phyloP scores from a whole-genome alignment of 257 asterid species.

The Agastache rugosa region DNA sequence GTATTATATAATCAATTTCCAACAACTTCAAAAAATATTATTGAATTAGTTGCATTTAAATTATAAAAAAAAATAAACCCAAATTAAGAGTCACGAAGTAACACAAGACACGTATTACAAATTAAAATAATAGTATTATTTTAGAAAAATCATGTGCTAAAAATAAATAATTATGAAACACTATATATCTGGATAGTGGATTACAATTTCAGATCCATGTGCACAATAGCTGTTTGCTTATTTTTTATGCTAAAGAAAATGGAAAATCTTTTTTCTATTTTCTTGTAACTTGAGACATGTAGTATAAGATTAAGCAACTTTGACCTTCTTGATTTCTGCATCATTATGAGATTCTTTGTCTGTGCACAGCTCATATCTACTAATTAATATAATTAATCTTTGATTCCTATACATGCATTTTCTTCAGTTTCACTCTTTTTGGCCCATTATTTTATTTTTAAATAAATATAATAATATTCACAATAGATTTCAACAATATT shows the following conservation, averaged over 20 bases:
- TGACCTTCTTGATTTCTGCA: conserved; percentile 33
- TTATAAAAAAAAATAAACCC: too few species aligned
- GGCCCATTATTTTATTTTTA: neutral
- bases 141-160: neutral
- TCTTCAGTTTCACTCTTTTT: neutral
- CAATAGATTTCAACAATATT: neutral
- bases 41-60: too few species aligned
- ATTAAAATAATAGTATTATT: neutral
- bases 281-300: conserved; percentile 30
- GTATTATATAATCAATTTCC: too few species aligned
- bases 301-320: neutral
- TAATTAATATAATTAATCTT: neutral
- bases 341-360: conserved; percentile 26
- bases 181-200: neutral
- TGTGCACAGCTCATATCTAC: conserved; percentile 28
- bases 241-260: neutral
- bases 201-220: conserved; percentile 16
- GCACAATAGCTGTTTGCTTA: conserved; percentile 25
- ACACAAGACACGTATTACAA: too few species aligned
- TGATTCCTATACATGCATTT: conserved; percentile 11
- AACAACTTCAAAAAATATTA: too few species aligned
- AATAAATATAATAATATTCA: neutral
- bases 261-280: neutral
- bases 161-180: neutral
- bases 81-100: too few species aligned